Base-by-base conservation (phyloP, 305 asterid genomes). In the Fraxinus greggii region DNA sequence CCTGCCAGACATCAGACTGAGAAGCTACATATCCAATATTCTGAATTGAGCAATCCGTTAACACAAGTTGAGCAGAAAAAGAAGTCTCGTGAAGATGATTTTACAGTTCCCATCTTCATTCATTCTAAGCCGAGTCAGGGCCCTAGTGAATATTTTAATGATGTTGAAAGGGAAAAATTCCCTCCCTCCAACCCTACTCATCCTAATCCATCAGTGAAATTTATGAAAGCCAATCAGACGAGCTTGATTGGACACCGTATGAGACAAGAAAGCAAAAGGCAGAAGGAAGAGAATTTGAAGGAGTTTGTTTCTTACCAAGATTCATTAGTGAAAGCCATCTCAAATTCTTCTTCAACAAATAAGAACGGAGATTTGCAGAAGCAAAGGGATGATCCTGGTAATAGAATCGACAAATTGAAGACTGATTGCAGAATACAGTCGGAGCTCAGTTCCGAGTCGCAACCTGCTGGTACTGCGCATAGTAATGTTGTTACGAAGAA, bases 71-170 rank as follows among this genome's bases (percentile, higher is more conserved):
- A 86, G 79, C 89, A 76, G 70, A 81, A 81, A 75, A 87, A 89
- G 86, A 85, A 88, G 67, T 59, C 75, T 54, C 89, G 83, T 15
- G 91, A 91, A 77, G 93, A 88, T 78, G 95, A 91, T 73, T 91
- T 76, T 69, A 79, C 75, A 5, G 93, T 91, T 86, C 95, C 95
- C 28, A 32, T 89, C 29, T 90, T 89, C 78, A 15, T 82, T 51
- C 85, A 85, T 76, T 79, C 92, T 19, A 54, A 15, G 24, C 75
- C 84, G 6, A 23, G 80, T 77, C 78, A 73, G 38, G 85, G 75
- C 15, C 72, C 69, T 26, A 80, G 85, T 23, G 86, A 82, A 48
- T 45, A 15, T 36, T 21, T 76, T 84, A 82, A 56, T 51, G 77
- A n/a, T 26, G 29, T 40, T 3, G 80, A 77, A 72, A 69, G 9